These are phyloP conservation scores for Lentinula aciculospora DNA, from an alignment of 768 basidiomycete species.

Conservation along the genomic window DNA sequence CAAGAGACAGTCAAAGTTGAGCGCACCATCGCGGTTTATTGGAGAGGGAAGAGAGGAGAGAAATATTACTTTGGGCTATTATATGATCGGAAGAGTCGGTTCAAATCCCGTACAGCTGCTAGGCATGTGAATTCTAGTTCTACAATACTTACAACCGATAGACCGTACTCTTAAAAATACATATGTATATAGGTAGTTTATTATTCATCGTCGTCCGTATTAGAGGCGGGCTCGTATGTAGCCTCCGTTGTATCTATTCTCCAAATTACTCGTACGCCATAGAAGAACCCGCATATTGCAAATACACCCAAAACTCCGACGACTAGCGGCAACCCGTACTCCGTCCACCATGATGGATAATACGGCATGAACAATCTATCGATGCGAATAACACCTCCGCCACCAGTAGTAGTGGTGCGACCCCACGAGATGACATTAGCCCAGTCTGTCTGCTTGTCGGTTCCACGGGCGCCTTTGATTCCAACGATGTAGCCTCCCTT, in stretches of 20 bases:
- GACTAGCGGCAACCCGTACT: constrained; percentile 65
- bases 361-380: constrained; percentile 83
- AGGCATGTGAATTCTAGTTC: not conserved
- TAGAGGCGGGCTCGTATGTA: constrained; percentile 79
- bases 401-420: constrained; percentile 63
- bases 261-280: constrained; percentile 69
- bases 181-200: not conserved
- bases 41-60: not conserved
- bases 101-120: not conserved
- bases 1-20: not conserved
- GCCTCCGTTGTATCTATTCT: constrained; percentile 71
- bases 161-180: not conserved
- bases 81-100: not conserved
- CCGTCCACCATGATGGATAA: constrained; percentile 77
- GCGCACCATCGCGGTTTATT: not conserved
- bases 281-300: constrained; percentile 65
- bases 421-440: constrained; percentile 69
- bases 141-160: too few species aligned
- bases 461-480: constrained; percentile 69
- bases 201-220: constrained; percentile 39
- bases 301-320: constrained; percentile 55
- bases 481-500: constrained; percentile 56
- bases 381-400: constrained; percentile 87
- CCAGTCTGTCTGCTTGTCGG: constrained; percentile 56
- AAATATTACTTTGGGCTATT: not conserved